Evolutionary conservation across 1,139 yeast species (phyloP).

Genomic region (Hyphopichia fennica): DNA sequence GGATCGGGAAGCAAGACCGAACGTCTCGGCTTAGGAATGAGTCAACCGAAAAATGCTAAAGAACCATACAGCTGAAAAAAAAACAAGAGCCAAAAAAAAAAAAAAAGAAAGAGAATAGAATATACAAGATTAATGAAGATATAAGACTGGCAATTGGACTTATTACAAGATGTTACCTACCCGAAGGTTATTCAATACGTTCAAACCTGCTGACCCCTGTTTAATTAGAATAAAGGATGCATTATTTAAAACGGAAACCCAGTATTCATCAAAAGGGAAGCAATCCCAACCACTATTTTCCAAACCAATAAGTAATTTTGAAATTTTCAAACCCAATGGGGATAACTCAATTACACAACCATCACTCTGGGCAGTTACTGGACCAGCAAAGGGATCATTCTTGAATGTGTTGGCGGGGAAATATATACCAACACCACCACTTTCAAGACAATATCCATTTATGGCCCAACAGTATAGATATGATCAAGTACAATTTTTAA

Average conservation of each 20-base stretch:
- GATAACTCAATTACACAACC: constrained; percentile 10
- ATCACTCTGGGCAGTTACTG: constrained; percentile 35
- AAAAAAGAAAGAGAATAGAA: too few relatives aligned
- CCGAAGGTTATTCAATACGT: background rate
- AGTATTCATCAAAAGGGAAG: constrained; percentile 3
- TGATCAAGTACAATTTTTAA: constrained; percentile 42
- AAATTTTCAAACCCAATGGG: constrained; percentile 17
- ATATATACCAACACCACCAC: constrained; percentile 53
- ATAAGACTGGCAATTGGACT: too few relatives aligned
- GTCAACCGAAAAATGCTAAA: too few relatives aligned
- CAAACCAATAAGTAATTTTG: constrained; percentile 27
- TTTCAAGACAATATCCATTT: constrained; percentile 55
- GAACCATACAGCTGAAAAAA: too few relatives aligned
- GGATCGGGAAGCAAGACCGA: too few relatives aligned
- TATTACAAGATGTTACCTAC: background rate
- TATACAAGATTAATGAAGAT: too few relatives aligned
- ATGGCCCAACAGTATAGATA: constrained; percentile 30
- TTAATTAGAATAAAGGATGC: constrained; percentile 17
- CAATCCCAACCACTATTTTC: constrained; percentile 16
- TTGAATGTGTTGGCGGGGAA: constrained; percentile 34
- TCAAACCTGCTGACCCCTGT: constrained; percentile 7
- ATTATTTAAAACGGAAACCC: constrained; percentile 12
- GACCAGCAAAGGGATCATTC: constrained; percentile 35
- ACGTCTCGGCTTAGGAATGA: too few relatives aligned
- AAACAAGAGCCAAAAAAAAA: too few relatives aligned